These are phyloP conservation scores for Xanthoceras sorbifolium DNA, from an alignment of 345 rosid species.

Conservation along the genomic window DNA sequence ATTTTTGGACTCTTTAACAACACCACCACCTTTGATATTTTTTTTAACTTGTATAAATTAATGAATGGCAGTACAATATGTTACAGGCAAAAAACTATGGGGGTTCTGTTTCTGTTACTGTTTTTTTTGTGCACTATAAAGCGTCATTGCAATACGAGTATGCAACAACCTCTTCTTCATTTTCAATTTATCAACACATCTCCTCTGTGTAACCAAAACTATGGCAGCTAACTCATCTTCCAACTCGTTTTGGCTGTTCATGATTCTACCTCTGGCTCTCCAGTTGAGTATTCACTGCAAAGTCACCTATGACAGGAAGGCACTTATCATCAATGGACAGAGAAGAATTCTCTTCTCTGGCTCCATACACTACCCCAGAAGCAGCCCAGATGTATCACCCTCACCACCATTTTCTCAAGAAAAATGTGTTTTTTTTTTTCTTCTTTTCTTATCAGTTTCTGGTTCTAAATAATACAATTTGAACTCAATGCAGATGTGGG, in stretches of 20 bases:
- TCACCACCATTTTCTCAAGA: background rate
- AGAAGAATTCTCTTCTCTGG: constrained; percentile 66
- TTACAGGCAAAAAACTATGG: background rate
- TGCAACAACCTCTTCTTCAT: no score
- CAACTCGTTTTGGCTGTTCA: constrained; percentile 30
- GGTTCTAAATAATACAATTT: background rate
- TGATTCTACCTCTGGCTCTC: constrained; percentile 25
- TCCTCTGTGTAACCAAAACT: background rate
- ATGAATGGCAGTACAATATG: background rate
- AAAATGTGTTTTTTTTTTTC: background rate
- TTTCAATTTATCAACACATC: no score
- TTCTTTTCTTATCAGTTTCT: background rate
- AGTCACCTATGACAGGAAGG: constrained; percentile 53
- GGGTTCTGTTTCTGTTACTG: no score
- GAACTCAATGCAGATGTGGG: constrained; percentile 64
- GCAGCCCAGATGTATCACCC: constrained; percentile 48
- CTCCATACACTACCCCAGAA: constrained; percentile 79
- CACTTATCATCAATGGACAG: constrained; percentile 55
- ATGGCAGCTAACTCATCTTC: constrained; percentile 42
- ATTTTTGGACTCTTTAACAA: no score
- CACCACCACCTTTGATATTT: no score
- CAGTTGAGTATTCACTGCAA: constrained; percentile 30
- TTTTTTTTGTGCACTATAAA: background rate
- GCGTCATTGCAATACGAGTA: background rate
- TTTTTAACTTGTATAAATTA: no score